Conservation (phyloP, 371 early-diverging fungal genomes). For the Circinella minor region DNA sequence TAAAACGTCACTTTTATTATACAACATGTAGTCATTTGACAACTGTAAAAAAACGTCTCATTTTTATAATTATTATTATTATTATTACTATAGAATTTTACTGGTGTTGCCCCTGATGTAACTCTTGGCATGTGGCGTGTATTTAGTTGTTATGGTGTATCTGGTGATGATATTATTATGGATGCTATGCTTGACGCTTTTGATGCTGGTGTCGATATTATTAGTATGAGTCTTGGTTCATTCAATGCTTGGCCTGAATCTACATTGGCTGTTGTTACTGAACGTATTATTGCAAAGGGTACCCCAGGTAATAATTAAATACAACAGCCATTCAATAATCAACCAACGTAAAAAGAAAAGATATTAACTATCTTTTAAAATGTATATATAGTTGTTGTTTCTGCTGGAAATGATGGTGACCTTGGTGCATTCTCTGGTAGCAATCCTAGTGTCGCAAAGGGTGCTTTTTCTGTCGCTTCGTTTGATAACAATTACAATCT, state of each 20-base stretch:
- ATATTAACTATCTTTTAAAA: background rate
- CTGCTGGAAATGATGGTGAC: constrained; percentile 60
- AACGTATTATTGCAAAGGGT: constrained; percentile 36
- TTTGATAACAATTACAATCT: constrained; percentile 46
- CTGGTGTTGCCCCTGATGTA: constrained; percentile 65
- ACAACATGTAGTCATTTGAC: background rate
- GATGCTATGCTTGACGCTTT: constrained; percentile 63
- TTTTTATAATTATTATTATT: background rate
- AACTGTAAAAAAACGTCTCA: too few species aligned
- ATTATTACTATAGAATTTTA: constrained; percentile 33
- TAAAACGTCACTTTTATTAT: too few species aligned
- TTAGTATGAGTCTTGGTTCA: constrained; percentile 70
- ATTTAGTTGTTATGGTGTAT: constrained; percentile 62
- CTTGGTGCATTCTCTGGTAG: constrained; percentile 44
- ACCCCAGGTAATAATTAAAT: constrained; percentile 26
- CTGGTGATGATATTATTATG: constrained; percentile 61
- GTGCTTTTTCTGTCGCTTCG: constrained; percentile 59
- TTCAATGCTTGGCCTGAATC: constrained; percentile 52
- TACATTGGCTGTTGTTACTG: constrained; percentile 42
- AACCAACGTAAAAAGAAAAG: background rate
- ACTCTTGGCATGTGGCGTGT: constrained; percentile 59
- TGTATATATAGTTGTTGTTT: constrained; percentile 36
- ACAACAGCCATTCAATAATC: background rate
- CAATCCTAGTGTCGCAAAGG: constrained; percentile 51
- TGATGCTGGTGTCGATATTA: constrained; percentile 56